phyloP scores from a whole-genome alignment of 805 yeast species.

The Suhomyces faveliae region DNA sequence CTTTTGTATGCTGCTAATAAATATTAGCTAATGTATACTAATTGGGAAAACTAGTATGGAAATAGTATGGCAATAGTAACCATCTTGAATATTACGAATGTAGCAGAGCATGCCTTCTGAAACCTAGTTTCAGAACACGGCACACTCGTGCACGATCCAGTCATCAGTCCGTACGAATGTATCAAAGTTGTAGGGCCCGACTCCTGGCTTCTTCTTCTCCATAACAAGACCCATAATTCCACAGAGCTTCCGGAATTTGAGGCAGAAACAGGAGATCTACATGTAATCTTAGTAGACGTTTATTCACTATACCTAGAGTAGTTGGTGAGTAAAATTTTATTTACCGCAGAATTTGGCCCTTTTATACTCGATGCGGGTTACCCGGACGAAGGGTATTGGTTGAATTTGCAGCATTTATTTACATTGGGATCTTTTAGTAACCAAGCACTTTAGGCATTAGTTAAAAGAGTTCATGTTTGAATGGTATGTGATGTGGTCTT shows the following conservation, averaged over 20 bases:
- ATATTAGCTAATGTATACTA: too few relatives aligned
- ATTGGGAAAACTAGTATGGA: too few relatives aligned
- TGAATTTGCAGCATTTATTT: neutral
- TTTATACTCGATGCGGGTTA: slow-evolving; percentile 2
- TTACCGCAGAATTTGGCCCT: neutral
- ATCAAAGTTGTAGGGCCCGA: slow-evolving; percentile 44
- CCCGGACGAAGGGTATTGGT: slow-evolving; percentile 4
- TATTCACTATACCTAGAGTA: slow-evolving; percentile 3
- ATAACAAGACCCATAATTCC: slow-evolving; percentile 57
- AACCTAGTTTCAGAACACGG: neutral
- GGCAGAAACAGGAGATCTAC: slow-evolving; percentile 63
- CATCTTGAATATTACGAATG: neutral
- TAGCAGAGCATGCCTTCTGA: slow-evolving; percentile 1
- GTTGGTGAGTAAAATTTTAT: neutral
- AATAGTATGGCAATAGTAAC: neutral
- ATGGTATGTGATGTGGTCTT: neutral
- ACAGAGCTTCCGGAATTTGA: slow-evolving; percentile 45
- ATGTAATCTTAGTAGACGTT: neutral
- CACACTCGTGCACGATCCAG: slow-evolving; percentile 46
- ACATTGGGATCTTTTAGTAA: too few relatives aligned
- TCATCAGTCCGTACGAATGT: slow-evolving; percentile 40
- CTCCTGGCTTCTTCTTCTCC: slow-evolving; percentile 61
- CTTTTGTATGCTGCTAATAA: neutral
- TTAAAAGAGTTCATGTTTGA: neutral
- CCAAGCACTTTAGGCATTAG: neutral